Evolutionary conservation across 495 filamentous ascomycete genomes (phyloP), one percentile per base, ranked within the genome.

Genomic region (Penicillium flavigenum): DNA sequence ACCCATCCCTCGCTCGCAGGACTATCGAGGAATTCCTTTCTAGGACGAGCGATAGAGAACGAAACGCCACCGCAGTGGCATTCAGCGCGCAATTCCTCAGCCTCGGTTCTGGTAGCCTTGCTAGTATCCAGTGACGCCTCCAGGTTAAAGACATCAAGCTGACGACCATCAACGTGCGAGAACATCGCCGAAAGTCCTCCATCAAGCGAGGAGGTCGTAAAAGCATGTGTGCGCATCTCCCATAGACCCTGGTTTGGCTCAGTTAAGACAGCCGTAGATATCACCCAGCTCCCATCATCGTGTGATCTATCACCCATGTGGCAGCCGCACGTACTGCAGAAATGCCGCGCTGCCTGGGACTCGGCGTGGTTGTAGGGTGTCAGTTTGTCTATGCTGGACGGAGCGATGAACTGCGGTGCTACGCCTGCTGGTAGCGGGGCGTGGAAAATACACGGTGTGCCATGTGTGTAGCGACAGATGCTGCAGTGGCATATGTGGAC

Each of bases 401-500:
- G 48, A 27, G 72, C 10, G 56, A 65, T 41, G 53, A 67, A 62
- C 38, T 74, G 68, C 46, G 63, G 71, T 38, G 74, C 56, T 0
- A 69, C 51, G 3, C 75, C 68, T 26, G 77, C 76, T 52, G 66
- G 79, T 22, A 80, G 59, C 2, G 61, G 49, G 4, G 77, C 62
- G 44, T 83, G 83, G n/a, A 79, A 81, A 22, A 69, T 75, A 51
- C 75, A 83, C 9, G 83, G 71, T 4, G 80, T 68, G 41, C 88
- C 87, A 16, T 81, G 80, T 5, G 71, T 71, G 56, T 81, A 81
- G 47, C 87, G 83, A 61, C 85, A 89, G 45, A 74, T 73, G 63
- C 71, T 70, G 74, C 87, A 90, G 61, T 86, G 85, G 71, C 87
- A 90, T 42, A 90, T 57, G 39, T 74, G 70, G n/a, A 70, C 57